Evolutionary conservation across 306 rosid species (phyloP).

Genomic region (Lathyrus tuberosus): DNA sequence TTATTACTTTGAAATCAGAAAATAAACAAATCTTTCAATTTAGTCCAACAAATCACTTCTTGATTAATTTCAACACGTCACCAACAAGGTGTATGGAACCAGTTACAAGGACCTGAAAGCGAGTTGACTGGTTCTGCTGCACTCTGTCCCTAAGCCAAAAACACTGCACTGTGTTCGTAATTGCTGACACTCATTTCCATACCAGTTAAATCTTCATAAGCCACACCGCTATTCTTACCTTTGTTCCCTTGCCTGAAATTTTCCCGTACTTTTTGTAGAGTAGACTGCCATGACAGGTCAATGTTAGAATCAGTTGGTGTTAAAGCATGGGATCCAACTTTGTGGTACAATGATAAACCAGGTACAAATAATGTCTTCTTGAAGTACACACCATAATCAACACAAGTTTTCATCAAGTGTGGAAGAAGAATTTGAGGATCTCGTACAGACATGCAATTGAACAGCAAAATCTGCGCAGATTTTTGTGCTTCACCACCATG

Average conservation of each 20-base stretch:
- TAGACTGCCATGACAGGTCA: constrained; percentile 91
- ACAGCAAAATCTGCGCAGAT: constrained; percentile 78
- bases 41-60: constrained; percentile 55
- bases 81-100: constrained; percentile 96
- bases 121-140: constrained; percentile 61
- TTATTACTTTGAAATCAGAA: background rate
- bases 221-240: constrained; percentile 50
- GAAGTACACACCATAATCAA: constrained; percentile 83
- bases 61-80: constrained; percentile 77
- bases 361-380: constrained; percentile 90
- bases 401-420: constrained; percentile 76
- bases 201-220: constrained; percentile 58
- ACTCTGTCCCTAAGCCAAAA: constrained; percentile 83
- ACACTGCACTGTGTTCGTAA: constrained; percentile 75
- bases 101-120: constrained; percentile 92
- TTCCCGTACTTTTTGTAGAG: constrained; percentile 83
- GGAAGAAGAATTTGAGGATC: constrained; percentile 92
- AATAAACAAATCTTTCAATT: constrained; percentile 29
- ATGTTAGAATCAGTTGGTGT: constrained; percentile 54
- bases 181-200: constrained; percentile 54
- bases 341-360: constrained; percentile 70
- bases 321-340: constrained; percentile 75
- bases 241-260: constrained; percentile 63
- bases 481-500: constrained; percentile 45
- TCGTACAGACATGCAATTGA: constrained; percentile 94